Evolutionary conservation across 352 stramenopile genomes (phyloP).

Genomic region (Globisporangium heterothallicum): DNA sequence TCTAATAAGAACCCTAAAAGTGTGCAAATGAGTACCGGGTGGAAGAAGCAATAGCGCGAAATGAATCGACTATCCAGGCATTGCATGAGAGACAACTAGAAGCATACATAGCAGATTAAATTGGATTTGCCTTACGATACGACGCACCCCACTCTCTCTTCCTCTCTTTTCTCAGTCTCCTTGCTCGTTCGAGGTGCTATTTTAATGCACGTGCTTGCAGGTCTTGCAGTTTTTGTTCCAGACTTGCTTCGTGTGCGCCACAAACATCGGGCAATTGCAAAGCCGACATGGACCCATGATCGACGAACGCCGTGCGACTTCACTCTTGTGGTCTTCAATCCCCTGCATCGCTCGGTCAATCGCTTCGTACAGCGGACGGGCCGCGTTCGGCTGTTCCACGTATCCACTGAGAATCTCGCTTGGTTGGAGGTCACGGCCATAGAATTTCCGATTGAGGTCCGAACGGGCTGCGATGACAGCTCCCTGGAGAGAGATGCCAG

Average conservation of each 20-base stretch:
- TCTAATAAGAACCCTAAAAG: background rate
- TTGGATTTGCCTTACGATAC: background rate
- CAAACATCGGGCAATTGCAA: constrained; percentile 59
- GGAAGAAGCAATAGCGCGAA: background rate
- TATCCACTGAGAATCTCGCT: constrained; percentile 41
- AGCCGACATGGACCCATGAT: constrained; percentile 49
- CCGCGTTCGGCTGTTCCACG: constrained; percentile 42
- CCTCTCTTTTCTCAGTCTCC: background rate
- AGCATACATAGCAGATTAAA: background rate
- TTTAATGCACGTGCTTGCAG: constrained; percentile 57
- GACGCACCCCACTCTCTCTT: background rate
- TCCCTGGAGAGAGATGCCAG: constrained; percentile 85
- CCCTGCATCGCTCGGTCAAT: constrained; percentile 50
- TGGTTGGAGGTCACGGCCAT: constrained; percentile 53
- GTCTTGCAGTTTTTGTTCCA: constrained; percentile 77
- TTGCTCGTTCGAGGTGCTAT: background rate
- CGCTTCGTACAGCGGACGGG: constrained; percentile 48
- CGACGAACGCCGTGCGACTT: constrained; percentile 30
- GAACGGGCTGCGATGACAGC: constrained; percentile 72
- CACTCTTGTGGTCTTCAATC: constrained; percentile 37
- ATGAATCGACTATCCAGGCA: no score
- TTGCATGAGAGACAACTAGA: background rate
- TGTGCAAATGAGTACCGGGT: background rate
- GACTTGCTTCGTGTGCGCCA: constrained; percentile 52
- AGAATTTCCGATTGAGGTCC: constrained; percentile 90